phyloP scores from a whole-genome alignment of 495 filamentous ascomycete species.

The Penicillium canescens region DNA sequence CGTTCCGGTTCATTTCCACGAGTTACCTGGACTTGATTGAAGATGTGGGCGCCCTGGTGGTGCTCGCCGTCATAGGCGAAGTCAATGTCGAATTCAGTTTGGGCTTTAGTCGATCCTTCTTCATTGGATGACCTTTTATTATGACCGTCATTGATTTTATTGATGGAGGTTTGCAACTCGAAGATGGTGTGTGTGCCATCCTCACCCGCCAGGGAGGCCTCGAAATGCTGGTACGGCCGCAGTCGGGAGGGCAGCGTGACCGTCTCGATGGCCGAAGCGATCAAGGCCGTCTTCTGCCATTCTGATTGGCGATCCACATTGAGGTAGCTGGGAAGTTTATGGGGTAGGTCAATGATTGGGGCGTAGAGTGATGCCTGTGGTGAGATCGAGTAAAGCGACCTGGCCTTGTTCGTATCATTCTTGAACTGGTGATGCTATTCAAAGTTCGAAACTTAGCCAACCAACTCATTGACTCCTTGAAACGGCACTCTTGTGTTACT shows the following conservation, averaged over 20 bases:
- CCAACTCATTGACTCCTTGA: not conserved
- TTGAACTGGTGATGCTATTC: constrained; percentile 44
- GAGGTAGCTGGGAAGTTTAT: constrained; percentile 58
- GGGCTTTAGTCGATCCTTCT: constrained; percentile 17
- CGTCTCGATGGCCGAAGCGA: constrained; percentile 78
- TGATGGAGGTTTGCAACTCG: constrained; percentile 60
- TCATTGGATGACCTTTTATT: constrained; percentile 17
- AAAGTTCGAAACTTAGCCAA: constrained; percentile 9
- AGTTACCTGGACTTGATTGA: constrained; percentile 57
- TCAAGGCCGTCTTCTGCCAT: constrained; percentile 81
- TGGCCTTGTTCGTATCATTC: constrained; percentile 67
- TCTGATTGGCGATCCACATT: constrained; percentile 62
- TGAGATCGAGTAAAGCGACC: constrained; percentile 64
- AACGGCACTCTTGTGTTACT: constrained; percentile 19
- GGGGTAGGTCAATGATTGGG: constrained; percentile 67
- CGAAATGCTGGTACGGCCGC: constrained; percentile 60
- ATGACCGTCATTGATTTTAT: constrained; percentile 18
- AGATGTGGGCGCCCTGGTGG: constrained; percentile 53
- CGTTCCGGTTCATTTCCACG: constrained; percentile 43
- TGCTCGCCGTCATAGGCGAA: constrained; percentile 50
- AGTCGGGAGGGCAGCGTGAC: constrained; percentile 76
- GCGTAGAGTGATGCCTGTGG: constrained; percentile 75
- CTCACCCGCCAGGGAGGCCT: constrained; percentile 69
- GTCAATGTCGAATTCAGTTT: constrained; percentile 56
- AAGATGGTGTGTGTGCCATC: constrained; percentile 77